Evolutionary conservation across 2,329 filamentous ascomycete species (phyloP).

Genomic region (Hawksworthiomyces lignivorus): DNA sequence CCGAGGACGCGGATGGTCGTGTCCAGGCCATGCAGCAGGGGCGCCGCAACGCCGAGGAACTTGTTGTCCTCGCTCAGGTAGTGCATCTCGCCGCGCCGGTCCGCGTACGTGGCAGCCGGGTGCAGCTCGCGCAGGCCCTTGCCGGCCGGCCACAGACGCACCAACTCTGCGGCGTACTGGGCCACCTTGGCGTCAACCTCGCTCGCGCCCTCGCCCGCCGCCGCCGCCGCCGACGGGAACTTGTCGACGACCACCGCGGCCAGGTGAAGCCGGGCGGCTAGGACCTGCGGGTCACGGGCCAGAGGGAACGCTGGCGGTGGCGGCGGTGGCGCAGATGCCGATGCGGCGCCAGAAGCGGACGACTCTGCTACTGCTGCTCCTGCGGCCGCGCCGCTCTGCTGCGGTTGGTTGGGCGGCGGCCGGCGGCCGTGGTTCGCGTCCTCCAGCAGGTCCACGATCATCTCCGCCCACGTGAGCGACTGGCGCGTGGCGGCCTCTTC

Average conservation of each 20-base stretch:
- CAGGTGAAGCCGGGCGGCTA: conserved; percentile 35
- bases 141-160: conserved; percentile 33
- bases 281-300: conserved; percentile 34
- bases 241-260: conserved; percentile 31
- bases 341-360: background rate
- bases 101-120: conserved; percentile 23
- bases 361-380: too few species aligned
- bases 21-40: conserved; percentile 37
- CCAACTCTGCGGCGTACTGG: conserved; percentile 24
- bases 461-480: conserved; percentile 37
- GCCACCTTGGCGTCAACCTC: conserved; percentile 27
- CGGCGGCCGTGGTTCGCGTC: conserved; percentile 29
- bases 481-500: conserved; percentile 27
- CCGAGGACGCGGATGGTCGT: conserved; percentile 35
- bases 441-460: conserved; percentile 43
- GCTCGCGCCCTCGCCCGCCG: conserved; percentile 18
- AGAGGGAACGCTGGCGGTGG: conserved; percentile 22
- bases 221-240: too few species aligned
- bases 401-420: conserved; percentile 4
- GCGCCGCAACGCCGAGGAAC: conserved; percentile 27
- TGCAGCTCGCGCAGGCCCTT: conserved; percentile 30
- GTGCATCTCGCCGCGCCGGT: conserved; percentile 17
- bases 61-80: conserved; percentile 28
- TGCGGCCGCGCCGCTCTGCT: conserved; percentile 4
- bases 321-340: conserved; percentile 5